A percentile compares a stretch with the other conserved stretches of the same genome.
These are phyloP conservation scores for Podospora comata DNA, from an alignment of 495 filamentous ascomycete genomes.

Conservation along the genomic window DNA sequence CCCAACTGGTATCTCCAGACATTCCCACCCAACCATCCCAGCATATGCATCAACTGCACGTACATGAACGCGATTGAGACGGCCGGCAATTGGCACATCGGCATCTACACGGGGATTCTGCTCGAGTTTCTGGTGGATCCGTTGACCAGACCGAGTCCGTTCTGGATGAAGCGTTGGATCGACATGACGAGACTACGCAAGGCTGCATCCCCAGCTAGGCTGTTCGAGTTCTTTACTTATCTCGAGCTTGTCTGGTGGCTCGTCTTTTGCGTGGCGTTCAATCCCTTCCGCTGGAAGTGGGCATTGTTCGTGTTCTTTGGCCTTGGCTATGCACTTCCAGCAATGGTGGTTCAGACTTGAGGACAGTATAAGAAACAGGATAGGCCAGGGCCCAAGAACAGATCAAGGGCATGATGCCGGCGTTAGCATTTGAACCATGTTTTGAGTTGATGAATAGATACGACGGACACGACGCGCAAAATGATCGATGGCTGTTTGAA, in stretches of 20 bases:
- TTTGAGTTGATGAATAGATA: neutral
- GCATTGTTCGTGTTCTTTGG: constrained; percentile 76
- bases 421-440: constrained; percentile 16
- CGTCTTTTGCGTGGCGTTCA: constrained; percentile 69
- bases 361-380: constrained; percentile 51
- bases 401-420: constrained; percentile 18
- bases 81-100: constrained; percentile 83
- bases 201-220: constrained; percentile 59
- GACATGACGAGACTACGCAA: constrained; percentile 79
- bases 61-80: constrained; percentile 79
- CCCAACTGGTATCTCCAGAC: constrained; percentile 88
- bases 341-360: constrained; percentile 62
- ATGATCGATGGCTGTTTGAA: neutral
- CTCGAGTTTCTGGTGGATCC: constrained; percentile 84
- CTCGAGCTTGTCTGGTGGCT: constrained; percentile 84
- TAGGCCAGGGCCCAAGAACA: constrained; percentile 19
- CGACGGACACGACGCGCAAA: neutral
- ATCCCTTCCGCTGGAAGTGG: constrained; percentile 85
- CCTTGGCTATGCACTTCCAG: constrained; percentile 62
- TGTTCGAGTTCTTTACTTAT: constrained; percentile 88
- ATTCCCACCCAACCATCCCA: constrained; percentile 65
- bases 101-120: constrained; percentile 80
- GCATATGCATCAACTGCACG: constrained; percentile 76
- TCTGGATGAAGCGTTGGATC: constrained; percentile 83
- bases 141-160: constrained; percentile 63